Base-by-base conservation (phyloP, 2,329 filamentous ascomycete genomes). In the Aspergillus sergii region DNA sequence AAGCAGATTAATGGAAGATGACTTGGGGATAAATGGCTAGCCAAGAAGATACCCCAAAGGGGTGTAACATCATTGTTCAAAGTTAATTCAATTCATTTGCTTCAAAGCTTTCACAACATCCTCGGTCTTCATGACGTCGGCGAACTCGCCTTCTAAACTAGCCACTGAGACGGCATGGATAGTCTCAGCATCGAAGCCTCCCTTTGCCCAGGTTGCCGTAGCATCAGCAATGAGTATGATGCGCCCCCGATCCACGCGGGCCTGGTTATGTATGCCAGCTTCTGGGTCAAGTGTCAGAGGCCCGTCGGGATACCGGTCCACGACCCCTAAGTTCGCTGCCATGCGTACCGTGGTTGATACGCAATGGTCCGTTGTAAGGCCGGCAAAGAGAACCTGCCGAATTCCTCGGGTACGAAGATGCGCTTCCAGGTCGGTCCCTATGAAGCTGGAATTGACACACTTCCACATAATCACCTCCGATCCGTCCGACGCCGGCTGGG, bases 301-400 rank as follows among this genome's bases (percentile, higher is more conserved):
- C 0, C 62, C 66, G 14, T 65, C 65, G 5, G 65, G 48, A 51
- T 72, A 68, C 23, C 68, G 64, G 64, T 80, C 76, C 46, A 79
- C 76, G 19, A 84, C 78, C 6, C 76, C 75, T 48, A 84, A 59
- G 64, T 84, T 84, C 21, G 73, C 78, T 1, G 82, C 82, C 80
- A 83, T 82, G 9, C 82, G 77, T 28, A 78, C 76, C 2, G 79
- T 80, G 4, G 82, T 84, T 61, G 78, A 82, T 16, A 84, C 81
- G 59, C 82, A 84, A 64, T 84, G 82, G 69, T 84, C 82, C 41
- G 82, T 83, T 4, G 79, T 82, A 61, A 84, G 63, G 0, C 82
- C 82, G 2, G 72, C 72, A 32, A 83, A 68, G 21, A 83, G 62
- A 0, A 83, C 71, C 62, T 81, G 79, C 11, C 75, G 62, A 19